These are phyloP conservation scores for Zasmidium angulare DNA, from an alignment of 2,329 filamentous ascomycete species.

Conservation along the genomic window DNA sequence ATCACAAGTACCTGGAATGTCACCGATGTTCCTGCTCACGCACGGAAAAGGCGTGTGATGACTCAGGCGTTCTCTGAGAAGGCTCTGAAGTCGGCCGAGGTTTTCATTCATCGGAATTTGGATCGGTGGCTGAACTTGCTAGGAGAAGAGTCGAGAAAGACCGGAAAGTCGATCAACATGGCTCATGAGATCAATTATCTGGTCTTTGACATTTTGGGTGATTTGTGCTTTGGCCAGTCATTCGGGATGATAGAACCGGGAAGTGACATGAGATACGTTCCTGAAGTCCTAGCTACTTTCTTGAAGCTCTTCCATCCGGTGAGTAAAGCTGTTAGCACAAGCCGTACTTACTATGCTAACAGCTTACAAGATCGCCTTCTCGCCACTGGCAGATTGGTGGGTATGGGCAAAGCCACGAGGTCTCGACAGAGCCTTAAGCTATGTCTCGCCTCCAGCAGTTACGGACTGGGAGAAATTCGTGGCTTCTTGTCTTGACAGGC, in stretches of 20 bases:
- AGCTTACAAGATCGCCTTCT: conserved; percentile 5
- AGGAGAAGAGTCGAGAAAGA: not conserved
- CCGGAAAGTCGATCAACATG: conserved; percentile 37
- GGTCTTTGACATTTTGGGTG: conserved; percentile 49
- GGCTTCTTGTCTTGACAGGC: conserved; percentile 41
- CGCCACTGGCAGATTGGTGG: conserved; percentile 18
- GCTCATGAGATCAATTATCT: conserved; percentile 42
- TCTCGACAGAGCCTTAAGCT: conserved; percentile 44
- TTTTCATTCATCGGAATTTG: conserved; percentile 18
- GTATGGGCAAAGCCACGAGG: conserved; percentile 20
- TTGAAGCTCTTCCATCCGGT: conserved; percentile 13
- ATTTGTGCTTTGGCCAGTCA: conserved; percentile 41
- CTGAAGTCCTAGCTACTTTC: conserved; percentile 17
- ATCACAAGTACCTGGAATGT: conserved; percentile 22
- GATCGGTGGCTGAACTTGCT: conserved; percentile 18
- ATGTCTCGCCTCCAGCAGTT: conserved; percentile 40
- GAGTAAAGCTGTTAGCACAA: too few species aligned
- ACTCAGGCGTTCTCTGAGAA: conserved; percentile 22
- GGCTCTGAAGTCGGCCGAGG: conserved; percentile 17
- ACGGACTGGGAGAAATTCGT: conserved; percentile 44
- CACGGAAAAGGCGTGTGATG: conserved; percentile 17
- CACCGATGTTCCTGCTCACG: conserved; percentile 18
- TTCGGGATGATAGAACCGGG: conserved; percentile 44
- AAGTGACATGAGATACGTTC: conserved; percentile 30
- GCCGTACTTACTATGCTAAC: too few species aligned